Percentiles rank a stretch among this genome's conserved stretches.
phyloP scores from a whole-genome alignment of 805 yeast species.

The Wickerhamomyces subpelliculosus region DNA sequence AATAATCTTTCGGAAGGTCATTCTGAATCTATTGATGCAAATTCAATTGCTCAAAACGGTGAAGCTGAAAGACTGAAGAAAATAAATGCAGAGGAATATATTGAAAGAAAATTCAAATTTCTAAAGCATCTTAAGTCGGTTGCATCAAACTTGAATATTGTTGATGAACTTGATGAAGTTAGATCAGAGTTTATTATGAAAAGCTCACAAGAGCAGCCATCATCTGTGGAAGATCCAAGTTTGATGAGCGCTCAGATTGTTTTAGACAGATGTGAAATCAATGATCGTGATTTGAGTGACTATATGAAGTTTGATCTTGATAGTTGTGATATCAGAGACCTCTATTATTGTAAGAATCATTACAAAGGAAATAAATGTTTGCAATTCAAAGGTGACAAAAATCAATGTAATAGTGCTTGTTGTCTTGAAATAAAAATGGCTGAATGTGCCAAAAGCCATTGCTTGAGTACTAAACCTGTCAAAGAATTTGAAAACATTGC shows the following conservation, averaged over 20 bases:
- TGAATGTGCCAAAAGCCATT: slow-evolving; percentile 15
- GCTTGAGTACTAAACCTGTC: slow-evolving; percentile 12
- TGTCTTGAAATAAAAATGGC: slow-evolving; percentile 20
- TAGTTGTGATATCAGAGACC: slow-evolving; percentile 19
- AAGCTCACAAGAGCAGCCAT: slow-evolving; percentile 2
- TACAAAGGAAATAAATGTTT: slow-evolving; percentile 11
- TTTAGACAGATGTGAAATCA: slow-evolving; percentile 17
- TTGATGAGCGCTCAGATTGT: slow-evolving; percentile 6
- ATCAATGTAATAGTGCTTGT: slow-evolving; percentile 19
- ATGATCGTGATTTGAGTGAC: slow-evolving; percentile 6
- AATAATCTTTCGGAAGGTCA: no score
- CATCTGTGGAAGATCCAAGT: background rate
- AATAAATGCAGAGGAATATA: slow-evolving; percentile 5
- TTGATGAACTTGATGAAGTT: slow-evolving; percentile 9
- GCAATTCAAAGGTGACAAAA: slow-evolving; percentile 5
- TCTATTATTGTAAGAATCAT: slow-evolving; percentile 18
- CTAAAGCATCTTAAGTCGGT: slow-evolving; percentile 8
- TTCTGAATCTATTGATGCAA: no score
- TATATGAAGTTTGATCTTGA: slow-evolving; percentile 14
- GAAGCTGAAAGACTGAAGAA: no score
- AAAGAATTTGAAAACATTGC: slow-evolving; percentile 12
- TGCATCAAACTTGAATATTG: slow-evolving; percentile 8
- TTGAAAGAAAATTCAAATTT: slow-evolving; percentile 7
- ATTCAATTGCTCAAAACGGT: no score
- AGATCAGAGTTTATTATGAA: slow-evolving; percentile 11